phyloP scores from a whole-genome alignment of 768 basidiomycete genomes.

The Pulveroboletus sp. region DNA sequence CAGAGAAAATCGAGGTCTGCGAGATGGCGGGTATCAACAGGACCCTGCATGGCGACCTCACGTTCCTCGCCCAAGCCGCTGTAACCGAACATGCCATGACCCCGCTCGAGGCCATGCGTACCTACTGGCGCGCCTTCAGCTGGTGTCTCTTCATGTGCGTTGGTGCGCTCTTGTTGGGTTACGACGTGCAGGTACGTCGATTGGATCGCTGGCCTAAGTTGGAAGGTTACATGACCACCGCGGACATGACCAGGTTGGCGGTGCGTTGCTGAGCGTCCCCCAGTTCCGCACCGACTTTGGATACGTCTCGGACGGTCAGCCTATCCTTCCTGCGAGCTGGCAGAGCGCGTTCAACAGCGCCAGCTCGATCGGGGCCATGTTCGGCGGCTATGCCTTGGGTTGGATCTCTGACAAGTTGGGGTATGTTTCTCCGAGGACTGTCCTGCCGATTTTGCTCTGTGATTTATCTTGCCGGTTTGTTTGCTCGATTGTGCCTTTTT shows the following conservation, averaged over 20 bases:
- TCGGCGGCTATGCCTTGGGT: constrained; percentile 22
- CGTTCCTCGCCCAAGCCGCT: constrained; percentile 21
- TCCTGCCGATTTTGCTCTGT: too few relatives aligned
- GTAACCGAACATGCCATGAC: constrained; percentile 19
- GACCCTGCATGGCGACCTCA: constrained; percentile 5
- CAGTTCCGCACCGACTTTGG: constrained; percentile 27
- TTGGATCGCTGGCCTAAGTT: neutral
- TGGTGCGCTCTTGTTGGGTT: constrained; percentile 24
- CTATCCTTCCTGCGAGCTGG: constrained; percentile 24
- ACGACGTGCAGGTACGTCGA: constrained; percentile 21
- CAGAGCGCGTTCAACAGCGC: constrained; percentile 26
- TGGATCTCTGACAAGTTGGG: constrained; percentile 21
- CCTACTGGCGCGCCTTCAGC: constrained; percentile 21
- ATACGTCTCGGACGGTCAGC: neutral
- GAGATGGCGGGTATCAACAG: constrained; percentile 10
- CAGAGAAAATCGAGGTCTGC: constrained; percentile 5
- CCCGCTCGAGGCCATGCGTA: constrained; percentile 17
- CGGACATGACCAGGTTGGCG: constrained; percentile 9
- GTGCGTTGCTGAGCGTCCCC: constrained; percentile 19
- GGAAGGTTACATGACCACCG: neutral
- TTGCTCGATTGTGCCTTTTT: too few relatives aligned
- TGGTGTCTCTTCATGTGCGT: constrained; percentile 26
- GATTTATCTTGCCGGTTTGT: neutral
- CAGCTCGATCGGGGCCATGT: constrained; percentile 24
- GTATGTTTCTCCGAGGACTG: neutral